These are phyloP conservation scores for Tripterygium wilfordii DNA, from an alignment of 177 flowering plant genomes.

Conservation along the genomic window DNA sequence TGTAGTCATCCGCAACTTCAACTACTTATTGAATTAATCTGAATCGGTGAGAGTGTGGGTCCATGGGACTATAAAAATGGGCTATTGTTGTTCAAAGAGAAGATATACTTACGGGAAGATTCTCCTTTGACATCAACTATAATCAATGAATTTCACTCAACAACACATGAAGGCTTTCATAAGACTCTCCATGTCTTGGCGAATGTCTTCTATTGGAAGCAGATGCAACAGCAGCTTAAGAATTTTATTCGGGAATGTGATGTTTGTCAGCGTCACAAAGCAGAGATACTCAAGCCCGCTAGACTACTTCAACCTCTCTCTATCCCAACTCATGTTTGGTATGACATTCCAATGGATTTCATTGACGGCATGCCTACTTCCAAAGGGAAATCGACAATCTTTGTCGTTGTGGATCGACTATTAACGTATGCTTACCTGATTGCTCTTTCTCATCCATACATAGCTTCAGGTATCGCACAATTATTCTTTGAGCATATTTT, in stretches of 20 bases:
- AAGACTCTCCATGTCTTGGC: not conserved
- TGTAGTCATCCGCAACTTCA: not conserved
- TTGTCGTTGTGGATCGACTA: slow-evolving; percentile 1
- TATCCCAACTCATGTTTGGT: not conserved
- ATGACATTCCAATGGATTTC: not conserved
- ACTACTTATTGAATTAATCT: not conserved
- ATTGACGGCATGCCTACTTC: not conserved
- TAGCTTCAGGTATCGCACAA: not conserved
- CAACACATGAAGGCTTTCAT: not conserved
- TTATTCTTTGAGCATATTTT: not conserved
- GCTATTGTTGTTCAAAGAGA: not conserved
- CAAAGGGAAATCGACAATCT: not conserved
- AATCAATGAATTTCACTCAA: not conserved
- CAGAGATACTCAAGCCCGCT: not conserved
- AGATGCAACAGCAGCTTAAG: not conserved
- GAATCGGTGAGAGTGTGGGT: not conserved
- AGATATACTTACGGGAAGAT: not conserved
- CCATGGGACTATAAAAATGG: slow-evolving; percentile 1
- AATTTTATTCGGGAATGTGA: not conserved
- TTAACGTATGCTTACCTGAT: slow-evolving; percentile 7
- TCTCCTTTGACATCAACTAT: not conserved
- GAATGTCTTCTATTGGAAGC: not conserved
- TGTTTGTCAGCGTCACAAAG: slow-evolving; percentile 1
- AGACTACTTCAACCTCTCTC: slow-evolving; percentile 1
- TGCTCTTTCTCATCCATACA: not conserved